Evolutionary conservation across 2,329 filamentous ascomycete species (phyloP).

Genomic region (Epichloe uncinata): DNA sequence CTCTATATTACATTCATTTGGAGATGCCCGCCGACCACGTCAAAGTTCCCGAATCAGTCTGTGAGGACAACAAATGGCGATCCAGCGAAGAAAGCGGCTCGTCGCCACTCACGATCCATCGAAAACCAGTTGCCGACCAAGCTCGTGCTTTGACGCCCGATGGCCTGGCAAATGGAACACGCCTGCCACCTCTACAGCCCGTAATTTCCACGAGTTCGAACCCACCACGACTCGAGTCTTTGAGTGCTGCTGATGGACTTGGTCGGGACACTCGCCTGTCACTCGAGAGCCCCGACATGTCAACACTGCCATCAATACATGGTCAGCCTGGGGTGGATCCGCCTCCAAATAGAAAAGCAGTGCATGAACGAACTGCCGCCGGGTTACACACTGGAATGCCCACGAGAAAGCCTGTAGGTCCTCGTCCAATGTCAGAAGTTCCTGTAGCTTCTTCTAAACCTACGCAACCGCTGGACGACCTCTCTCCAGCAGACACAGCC

Average conservation of each 20-base stretch:
- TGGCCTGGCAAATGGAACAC: constrained; percentile 6
- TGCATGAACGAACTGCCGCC: constrained; percentile 5
- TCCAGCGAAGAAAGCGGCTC: constrained; percentile 30
- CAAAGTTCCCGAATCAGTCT: constrained; percentile 15
- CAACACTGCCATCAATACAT: neutral
- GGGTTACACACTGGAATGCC: constrained; percentile 9
- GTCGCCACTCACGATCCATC: constrained; percentile 31
- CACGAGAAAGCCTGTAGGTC: constrained; percentile 17
- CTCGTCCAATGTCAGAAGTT: constrained; percentile 9
- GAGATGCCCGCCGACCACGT: constrained; percentile 38
- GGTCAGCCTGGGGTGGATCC: neutral
- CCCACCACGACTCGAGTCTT: neutral
- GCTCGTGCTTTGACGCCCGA: constrained; percentile 16
- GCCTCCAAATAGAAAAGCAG: neutral
- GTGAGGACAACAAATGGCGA: constrained; percentile 21
- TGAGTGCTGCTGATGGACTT: neutral
- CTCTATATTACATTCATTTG: constrained; percentile 83
- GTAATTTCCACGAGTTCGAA: neutral
- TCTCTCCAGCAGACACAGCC: neutral
- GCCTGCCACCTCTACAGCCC: constrained; percentile 1
- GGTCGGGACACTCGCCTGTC: neutral
- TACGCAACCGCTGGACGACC: neutral
- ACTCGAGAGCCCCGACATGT: neutral
- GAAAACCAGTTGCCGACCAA: constrained; percentile 36
- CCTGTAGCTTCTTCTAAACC: neutral